Percentiles rank a stretch among this genome's conserved stretches.
Conservation (phyloP, 2,329 filamentous ascomycete genomes). For the Xylaria sp. region DNA sequence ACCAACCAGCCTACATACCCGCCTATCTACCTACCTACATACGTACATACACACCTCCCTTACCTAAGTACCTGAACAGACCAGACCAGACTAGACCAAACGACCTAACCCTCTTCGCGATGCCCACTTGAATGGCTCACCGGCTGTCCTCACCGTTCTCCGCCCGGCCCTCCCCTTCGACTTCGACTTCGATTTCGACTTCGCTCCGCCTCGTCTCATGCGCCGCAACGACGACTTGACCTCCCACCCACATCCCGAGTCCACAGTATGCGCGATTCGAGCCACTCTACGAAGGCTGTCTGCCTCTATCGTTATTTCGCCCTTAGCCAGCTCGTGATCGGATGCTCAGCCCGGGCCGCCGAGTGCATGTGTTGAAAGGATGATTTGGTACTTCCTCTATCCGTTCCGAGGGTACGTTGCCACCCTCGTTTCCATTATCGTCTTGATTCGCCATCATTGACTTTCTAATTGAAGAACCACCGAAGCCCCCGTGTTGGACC, state of each 20-base stretch:
- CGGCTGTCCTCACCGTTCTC: conserved; percentile 24
- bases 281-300: conserved; percentile 36
- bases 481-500: conserved; percentile 73
- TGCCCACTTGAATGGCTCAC: conserved; percentile 33
- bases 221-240: conserved; percentile 34
- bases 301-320: conserved; percentile 34
- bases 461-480: conserved; percentile 68
- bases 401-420: conserved; percentile 77
- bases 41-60: conserved; percentile 1
- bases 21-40: neutral
- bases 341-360: conserved; percentile 30
- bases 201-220: conserved; percentile 26
- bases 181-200: conserved; percentile 32
- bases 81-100: neutral
- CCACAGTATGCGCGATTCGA: conserved; percentile 43
- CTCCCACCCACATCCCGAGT: conserved; percentile 29
- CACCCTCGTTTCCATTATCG: conserved; percentile 4
- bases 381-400: conserved; percentile 84
- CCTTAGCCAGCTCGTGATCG: conserved; percentile 27
- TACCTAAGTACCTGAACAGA: conserved; percentile 9
- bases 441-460: conserved; percentile 35
- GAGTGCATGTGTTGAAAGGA: conserved; percentile 50
- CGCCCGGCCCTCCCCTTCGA: conserved; percentile 28
- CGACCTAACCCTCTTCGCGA: conserved; percentile 17
- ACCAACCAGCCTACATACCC: too few species aligned